These are phyloP conservation scores for Ustilago vetiveriae DNA, from an alignment of 1,284 basidiomycete genomes.

Conservation along the genomic window DNA sequence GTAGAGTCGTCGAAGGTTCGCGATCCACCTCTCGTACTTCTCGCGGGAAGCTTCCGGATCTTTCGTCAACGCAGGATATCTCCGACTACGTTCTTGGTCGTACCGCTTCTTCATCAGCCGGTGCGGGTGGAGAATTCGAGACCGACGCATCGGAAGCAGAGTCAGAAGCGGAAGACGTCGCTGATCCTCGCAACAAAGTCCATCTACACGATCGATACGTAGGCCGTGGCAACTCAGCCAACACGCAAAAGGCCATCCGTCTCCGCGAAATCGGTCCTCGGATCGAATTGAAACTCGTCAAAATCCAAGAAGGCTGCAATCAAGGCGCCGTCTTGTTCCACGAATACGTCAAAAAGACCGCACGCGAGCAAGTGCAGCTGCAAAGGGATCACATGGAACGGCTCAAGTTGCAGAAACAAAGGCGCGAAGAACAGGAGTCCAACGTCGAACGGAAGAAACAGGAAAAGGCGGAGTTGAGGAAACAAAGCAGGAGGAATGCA, in stretches of 20 bases:
- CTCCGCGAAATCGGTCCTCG: conserved; percentile 94
- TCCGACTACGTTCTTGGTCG: conserved; percentile 90
- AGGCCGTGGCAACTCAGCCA: conserved; percentile 90
- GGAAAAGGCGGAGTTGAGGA: conserved; percentile 41
- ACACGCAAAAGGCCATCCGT: conserved; percentile 86
- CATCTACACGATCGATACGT: conserved; percentile 91
- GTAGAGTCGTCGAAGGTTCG: conserved; percentile 82
- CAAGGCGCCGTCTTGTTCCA: conserved; percentile 64
- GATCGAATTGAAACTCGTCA: conserved; percentile 90
- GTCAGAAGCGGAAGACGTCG: conserved; percentile 84
- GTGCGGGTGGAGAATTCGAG: conserved; percentile 72
- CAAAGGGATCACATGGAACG: conserved; percentile 34
- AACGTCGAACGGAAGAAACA: conserved; percentile 59
- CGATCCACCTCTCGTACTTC: conserved; percentile 50
- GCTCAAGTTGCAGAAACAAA: conserved; percentile 42
- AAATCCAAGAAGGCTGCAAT: conserved; percentile 88
- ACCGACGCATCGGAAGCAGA: conserved; percentile 72
- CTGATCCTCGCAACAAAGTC: conserved; percentile 72
- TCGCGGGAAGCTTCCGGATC: conserved; percentile 73
- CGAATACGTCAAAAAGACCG: conserved; percentile 56
- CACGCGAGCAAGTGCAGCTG: conserved; percentile 35
- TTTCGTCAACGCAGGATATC: conserved; percentile 89
- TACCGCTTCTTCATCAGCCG: conserved; percentile 71
- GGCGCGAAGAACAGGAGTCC: conserved; percentile 52
- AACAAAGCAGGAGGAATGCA: conserved; percentile 14